These are phyloP conservation scores for Cornus controversa DNA, from an alignment of 148 eudicot species.

Conservation along the genomic window DNA sequence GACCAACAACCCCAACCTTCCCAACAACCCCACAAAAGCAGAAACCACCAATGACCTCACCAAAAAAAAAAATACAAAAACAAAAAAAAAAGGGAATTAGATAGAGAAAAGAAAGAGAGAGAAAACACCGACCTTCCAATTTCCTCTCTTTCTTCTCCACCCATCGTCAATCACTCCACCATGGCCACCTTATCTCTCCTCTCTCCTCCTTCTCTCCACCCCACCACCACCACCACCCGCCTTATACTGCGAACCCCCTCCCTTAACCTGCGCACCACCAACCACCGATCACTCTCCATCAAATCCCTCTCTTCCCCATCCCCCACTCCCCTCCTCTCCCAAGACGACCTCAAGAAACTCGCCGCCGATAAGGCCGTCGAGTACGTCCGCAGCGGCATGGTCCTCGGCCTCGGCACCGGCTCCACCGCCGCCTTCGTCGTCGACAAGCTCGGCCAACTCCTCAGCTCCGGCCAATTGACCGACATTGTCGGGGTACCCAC, in stretches of 20 bases:
- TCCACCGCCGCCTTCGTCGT: constrained; percentile 94
- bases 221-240: constrained; percentile 13
- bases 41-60: background rate
- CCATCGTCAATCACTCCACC: background rate
- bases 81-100: too few species aligned
- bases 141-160: constrained; percentile 9
- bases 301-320: constrained; percentile 50
- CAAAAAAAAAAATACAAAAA: background rate
- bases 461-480: constrained; percentile 44
- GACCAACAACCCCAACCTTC: too few species aligned
- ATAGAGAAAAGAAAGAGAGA: constrained; percentile 10
- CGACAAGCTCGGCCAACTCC: constrained; percentile 63
- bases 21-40: too few species aligned
- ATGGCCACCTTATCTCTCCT: constrained; percentile 45
- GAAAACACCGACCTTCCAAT: background rate
- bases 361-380: constrained; percentile 95
- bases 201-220: constrained; percentile 33
- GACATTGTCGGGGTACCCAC: constrained; percentile 89
- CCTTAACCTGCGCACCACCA: constrained; percentile 19
- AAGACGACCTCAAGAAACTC: constrained; percentile 90
- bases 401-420: constrained; percentile 93
- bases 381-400: constrained; percentile 84
- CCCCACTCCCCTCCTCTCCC: constrained; percentile 48
- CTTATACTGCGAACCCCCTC: constrained; percentile 14
- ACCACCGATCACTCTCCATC: constrained; percentile 24